Base-by-base conservation (phyloP, 306 rosid species). In the Sicyos edulis region DNA sequence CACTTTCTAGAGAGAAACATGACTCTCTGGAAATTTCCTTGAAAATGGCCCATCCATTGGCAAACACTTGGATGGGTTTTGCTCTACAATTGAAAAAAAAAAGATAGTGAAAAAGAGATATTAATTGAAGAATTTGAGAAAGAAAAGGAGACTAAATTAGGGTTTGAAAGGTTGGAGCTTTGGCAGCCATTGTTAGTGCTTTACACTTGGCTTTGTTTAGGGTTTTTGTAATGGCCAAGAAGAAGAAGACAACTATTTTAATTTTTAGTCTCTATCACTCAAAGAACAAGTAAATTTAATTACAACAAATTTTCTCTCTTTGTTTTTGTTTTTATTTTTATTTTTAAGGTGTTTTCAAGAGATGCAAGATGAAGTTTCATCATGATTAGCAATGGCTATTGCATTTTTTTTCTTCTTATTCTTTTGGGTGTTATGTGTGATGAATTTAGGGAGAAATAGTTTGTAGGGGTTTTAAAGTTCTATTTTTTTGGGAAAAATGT, bases 131-230 rank as follows among this genome's bases (percentile, higher is more conserved):
- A 24, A 5, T 42, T 10, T 32, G 21, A 20, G 50, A 17, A 8
- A 37, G 2, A 62, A 50, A 24, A 49, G 8, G 72, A 69, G 37
- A 64, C 20, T 14, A 64, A 7, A 4, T 24, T n/a, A n/a, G 70
- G 71, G 10, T 66, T 15, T 52, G 70, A 47, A 75, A 55, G 72
- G 69, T 54, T 66, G 73, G 70, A 52, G 63, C 58, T 65, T 71
- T 70, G 67, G 77, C 6, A 70, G 75, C 76, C 79, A 58, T 47
- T 71, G 63, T 67, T 69, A 73, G 86, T 88, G 86, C 84, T 82
- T 74, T 77, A 82, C 88, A 83, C 84, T 71, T 82, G 83, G 78
- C 77, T 74, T 13, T 77, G 71, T 3, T 47, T 4, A 6, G 26
- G 75, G 44, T 58, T 52, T 52, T 52, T 29, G 7, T 9, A 13